Evolutionary conservation across 108 stramenopile species (phyloP), one percentile per base, ranked within the genome.

Genomic region (Bacterosira constricta): DNA sequence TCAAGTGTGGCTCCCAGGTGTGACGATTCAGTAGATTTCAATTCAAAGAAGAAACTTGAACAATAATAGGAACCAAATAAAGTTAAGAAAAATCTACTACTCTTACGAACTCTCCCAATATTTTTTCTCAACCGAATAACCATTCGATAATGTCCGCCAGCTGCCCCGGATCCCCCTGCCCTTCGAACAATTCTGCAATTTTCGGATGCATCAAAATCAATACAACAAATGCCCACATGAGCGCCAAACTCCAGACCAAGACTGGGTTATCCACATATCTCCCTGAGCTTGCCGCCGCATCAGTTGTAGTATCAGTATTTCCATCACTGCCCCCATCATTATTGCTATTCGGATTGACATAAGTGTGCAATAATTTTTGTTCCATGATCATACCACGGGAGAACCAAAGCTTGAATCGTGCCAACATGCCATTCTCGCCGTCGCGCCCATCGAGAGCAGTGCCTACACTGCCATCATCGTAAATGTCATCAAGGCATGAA

Each of bases 1-100:
- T 8, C 74, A 76, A 44, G 79, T 80, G 17, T 80, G 69, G 74
- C 50, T 69, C 27, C 73, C 66, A 18, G 59, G 69, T 3, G 69
- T 32, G 8, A 47, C 49, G 1, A 21, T 54, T 2, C 8, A 34
- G 46, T 21, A 15, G 54, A 20, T n/a, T 4, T 30, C 15, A 5
- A 34, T 4, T 20, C 4, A 4, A 55, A 20, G 54, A 55, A 20
- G 18, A 30, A 20, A 55, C 31, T 20, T 20, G 17, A 45, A 18
- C 18, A 45, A n/a, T n/a, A n/a, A n/a, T n/a, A n/a, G n/a, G n/a
- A n/a, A n/a, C n/a, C n/a, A n/a, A n/a, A n/a, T n/a, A n/a, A n/a
- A n/a, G n/a, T n/a, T n/a, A n/a, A n/a, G n/a, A n/a, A n/a, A n/a
- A n/a, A n/a, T n/a, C n/a, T n/a, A n/a, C n/a, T n/a, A n/a, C n/a